phyloP scores from a whole-genome alignment of 176 grass and related monocot genomes.

The Eleusine indica region DNA sequence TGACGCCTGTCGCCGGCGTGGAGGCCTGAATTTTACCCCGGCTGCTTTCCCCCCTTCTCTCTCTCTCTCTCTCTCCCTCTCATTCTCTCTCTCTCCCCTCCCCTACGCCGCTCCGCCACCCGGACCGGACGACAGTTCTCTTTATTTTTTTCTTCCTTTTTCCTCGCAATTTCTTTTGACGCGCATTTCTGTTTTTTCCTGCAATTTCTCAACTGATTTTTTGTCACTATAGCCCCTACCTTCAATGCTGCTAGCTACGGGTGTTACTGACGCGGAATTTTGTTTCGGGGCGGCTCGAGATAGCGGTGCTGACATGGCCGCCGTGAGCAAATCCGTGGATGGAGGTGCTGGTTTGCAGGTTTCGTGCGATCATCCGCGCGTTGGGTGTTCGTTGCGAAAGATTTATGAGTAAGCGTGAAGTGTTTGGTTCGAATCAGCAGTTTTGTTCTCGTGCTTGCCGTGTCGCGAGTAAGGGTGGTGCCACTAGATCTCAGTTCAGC shows the following conservation, averaged over 20 bases:
- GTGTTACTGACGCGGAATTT: constrained; percentile 8
- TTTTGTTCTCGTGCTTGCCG: not conserved
- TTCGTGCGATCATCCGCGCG: not conserved
- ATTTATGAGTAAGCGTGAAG: not conserved
- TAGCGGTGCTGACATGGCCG: not conserved
- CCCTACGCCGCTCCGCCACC: not conserved
- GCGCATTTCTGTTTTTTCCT: too few relatives aligned
- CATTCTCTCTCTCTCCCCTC: not conserved
- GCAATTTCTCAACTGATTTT: not conserved
- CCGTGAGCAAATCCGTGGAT: not conserved
- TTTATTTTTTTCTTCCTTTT: not conserved
- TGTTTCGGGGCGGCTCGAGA: not conserved
- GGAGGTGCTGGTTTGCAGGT: not conserved
- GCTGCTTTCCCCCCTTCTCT: not conserved
- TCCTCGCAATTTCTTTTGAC: not conserved
- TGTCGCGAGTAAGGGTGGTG: not conserved
- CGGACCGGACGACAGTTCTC: not conserved
- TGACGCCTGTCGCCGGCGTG: constrained; percentile 80
- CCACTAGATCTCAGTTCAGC: not conserved
- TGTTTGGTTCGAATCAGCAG: not conserved
- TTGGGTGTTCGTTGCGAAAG: not conserved
- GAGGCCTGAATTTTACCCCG: constrained; percentile 48
- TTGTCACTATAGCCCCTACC: not conserved
- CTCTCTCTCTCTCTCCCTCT: not conserved
- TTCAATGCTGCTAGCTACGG: not conserved